Evolutionary conservation across 2,329 filamentous ascomycete species (phyloP).

Genomic region (Fulvia fulva): DNA sequence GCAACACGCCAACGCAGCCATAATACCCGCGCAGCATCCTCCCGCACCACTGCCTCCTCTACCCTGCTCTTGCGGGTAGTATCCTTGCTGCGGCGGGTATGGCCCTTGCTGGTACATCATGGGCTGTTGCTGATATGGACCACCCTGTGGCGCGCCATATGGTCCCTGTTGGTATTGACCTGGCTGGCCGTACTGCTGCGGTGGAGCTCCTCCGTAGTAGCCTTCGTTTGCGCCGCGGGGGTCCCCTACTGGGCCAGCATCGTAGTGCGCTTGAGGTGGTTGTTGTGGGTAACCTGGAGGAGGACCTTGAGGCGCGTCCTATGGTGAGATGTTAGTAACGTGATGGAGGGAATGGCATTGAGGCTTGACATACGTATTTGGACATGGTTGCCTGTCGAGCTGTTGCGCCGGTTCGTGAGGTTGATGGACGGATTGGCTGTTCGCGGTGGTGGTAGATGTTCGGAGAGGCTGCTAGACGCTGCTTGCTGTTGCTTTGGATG

Average conservation of each 20-base stretch:
- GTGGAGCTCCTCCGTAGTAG: slow-evolving; percentile 21
- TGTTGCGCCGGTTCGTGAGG: background rate
- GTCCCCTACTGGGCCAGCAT: slow-evolving; percentile 16
- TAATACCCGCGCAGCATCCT: slow-evolving; percentile 38
- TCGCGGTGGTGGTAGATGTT: too few species aligned
- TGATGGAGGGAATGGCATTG: background rate
- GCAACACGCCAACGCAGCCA: slow-evolving; percentile 39
- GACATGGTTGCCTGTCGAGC: background rate
- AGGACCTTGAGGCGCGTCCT: slow-evolving; percentile 21
- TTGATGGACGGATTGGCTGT: too few species aligned
- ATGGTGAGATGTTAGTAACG: background rate
- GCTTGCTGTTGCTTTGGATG: background rate
- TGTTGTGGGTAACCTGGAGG: slow-evolving; percentile 26
- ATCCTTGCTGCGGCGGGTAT: slow-evolving; percentile 36
- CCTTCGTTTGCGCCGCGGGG: slow-evolving; percentile 14
- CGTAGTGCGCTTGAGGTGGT: slow-evolving; percentile 21
- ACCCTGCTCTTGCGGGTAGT: slow-evolving; percentile 33
- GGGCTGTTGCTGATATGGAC: slow-evolving; percentile 38
- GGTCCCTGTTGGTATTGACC: slow-evolving; percentile 5
- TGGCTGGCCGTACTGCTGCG: slow-evolving; percentile 19
- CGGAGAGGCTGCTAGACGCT: background rate
- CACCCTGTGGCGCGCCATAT: slow-evolving; percentile 28
- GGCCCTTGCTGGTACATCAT: slow-evolving; percentile 30
- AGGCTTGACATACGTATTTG: background rate
- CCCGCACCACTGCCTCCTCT: slow-evolving; percentile 26